Evolutionary conservation across 179 eudicot species (phyloP), one percentile per base, ranked within the genome.

Genomic region (Dionaea muscipula): DNA sequence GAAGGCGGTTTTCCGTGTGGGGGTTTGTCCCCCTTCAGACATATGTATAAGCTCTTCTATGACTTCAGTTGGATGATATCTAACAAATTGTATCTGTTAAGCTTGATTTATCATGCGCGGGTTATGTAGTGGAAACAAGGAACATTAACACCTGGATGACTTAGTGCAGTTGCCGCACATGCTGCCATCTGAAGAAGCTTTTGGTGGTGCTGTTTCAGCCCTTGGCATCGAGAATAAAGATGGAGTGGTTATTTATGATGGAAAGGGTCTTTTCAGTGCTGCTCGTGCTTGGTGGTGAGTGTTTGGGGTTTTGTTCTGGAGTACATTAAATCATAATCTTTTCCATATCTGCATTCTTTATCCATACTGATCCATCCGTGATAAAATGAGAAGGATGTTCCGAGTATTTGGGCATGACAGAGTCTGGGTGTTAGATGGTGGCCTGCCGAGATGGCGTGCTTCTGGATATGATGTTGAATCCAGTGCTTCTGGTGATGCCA

Each of bases 271-370:
- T 60, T 90, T 84, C 71, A 90, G 97, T 65, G 87, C 95, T 28
- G 87, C 97, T 51, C 90, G 97, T 77, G 97, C 82, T 73, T 90
- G 97, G 97, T 90, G 97, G 97, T 90, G 60, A 80, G 94, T 65
- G 41, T n/a, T 28, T 43, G 39, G 47, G 39, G 46, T 50, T 45
- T 19, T 38, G 11, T 38, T 24, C 20, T 51, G 56, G 47, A 36
- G 54, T 53, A 19, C 2, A 31, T 4, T 18, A 2, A 25, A 6
- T 31, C 17, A 41, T 20, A 24, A 22, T 64, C 49, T 27, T 27
- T 15, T 22, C 14, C 24, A 19, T 47, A 23, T 53, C 66, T 44
- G 52, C 11, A 36, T 55, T 68, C 20, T 53, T 22, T 54, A 17
- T 47, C 20, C 31, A 21, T 57, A 39, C 24, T 63, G 39, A 61